Evolutionary conservation across 768 basidiomycete species (phyloP).

Genomic region (Lentinula sp.): DNA sequence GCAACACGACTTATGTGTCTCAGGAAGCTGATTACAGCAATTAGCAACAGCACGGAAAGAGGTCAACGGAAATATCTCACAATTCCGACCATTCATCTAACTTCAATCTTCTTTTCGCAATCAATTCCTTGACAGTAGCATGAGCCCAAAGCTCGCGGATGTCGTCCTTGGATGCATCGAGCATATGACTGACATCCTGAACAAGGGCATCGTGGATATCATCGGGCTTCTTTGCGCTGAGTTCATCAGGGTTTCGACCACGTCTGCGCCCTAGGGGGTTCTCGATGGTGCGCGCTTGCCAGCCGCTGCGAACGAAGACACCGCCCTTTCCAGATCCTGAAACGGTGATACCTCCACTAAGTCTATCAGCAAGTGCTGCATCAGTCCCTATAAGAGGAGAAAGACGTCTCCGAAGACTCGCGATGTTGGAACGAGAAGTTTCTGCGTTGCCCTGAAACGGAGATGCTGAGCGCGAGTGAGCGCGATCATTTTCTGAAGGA

Average conservation of each 20-base stretch:
- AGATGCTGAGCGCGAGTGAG: constrained; percentile 14
- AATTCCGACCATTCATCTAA: constrained; percentile 88
- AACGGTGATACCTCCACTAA: constrained; percentile 68
- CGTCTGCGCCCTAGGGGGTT: constrained; percentile 34
- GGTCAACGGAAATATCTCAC: constrained; percentile 36
- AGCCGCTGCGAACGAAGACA: constrained; percentile 74
- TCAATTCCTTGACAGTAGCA: constrained; percentile 61
- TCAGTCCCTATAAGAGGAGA: constrained; percentile 58
- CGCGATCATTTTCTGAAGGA: constrained; percentile 10
- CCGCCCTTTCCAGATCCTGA: constrained; percentile 73
- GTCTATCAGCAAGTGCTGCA: constrained; percentile 56
- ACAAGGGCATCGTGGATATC: constrained; percentile 43
- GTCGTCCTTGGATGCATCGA: constrained; percentile 55
- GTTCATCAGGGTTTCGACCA: constrained; percentile 16
- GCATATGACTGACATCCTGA: constrained; percentile 54
- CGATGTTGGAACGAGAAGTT: constrained; percentile 27
- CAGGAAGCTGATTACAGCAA: constrained; percentile 51
- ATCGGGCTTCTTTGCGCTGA: constrained; percentile 21
- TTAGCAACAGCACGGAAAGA: constrained; percentile 9
- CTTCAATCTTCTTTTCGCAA: constrained; percentile 62
- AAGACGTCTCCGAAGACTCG: constrained; percentile 52
- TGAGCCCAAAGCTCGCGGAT: constrained; percentile 70
- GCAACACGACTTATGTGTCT: constrained; percentile 69
- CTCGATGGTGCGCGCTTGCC: constrained; percentile 68
- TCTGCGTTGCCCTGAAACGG: constrained; percentile 12